A percentile compares a stretch with the other conserved stretches of the same genome.
Evolutionary conservation across 2,329 filamentous ascomycete genomes (phyloP).

Genomic region (Ampelomyces quisqualis): DNA sequence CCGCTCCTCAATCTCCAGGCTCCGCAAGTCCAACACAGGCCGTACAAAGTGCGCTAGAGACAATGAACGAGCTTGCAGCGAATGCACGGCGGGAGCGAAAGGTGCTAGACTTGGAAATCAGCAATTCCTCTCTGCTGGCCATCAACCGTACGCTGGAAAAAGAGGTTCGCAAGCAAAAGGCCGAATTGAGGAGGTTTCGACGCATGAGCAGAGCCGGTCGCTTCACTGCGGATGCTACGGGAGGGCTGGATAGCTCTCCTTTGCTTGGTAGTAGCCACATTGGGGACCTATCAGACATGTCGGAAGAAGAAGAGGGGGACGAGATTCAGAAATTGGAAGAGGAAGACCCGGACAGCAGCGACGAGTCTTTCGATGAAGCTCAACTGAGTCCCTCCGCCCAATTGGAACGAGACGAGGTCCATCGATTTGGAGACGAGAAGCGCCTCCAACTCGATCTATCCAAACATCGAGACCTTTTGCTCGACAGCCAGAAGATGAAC

Average conservation of each 20-base stretch:
- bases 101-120: constrained; percentile 94
- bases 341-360: constrained; percentile 50
- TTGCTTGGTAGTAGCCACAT: constrained; percentile 37
- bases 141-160: constrained; percentile 93
- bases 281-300: constrained; percentile 41
- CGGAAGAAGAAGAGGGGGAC: constrained; percentile 37
- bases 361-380: constrained; percentile 56
- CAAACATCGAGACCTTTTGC: constrained; percentile 83
- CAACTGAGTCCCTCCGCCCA: constrained; percentile 46
- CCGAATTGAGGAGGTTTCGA: constrained; percentile 80
- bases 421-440: constrained; percentile 75
- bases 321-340: constrained; percentile 34
- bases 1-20: constrained; percentile 29
- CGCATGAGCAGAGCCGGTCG: constrained; percentile 81
- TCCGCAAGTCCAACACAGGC: constrained; percentile 57
- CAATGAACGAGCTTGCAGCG: constrained; percentile 74
- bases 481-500: constrained; percentile 93
- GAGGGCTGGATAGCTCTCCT: constrained; percentile 48
- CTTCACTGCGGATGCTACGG: constrained; percentile 61
- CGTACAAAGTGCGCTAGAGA: constrained; percentile 53
- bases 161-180: constrained; percentile 86
- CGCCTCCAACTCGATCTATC: constrained; percentile 80
- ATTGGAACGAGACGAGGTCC: constrained; percentile 48
- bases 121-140: constrained; percentile 88
- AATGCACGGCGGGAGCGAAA: constrained; percentile 90